phyloP scores from a whole-genome alignment of 192 early-diverging fungal species.

The Podila epicladia region DNA sequence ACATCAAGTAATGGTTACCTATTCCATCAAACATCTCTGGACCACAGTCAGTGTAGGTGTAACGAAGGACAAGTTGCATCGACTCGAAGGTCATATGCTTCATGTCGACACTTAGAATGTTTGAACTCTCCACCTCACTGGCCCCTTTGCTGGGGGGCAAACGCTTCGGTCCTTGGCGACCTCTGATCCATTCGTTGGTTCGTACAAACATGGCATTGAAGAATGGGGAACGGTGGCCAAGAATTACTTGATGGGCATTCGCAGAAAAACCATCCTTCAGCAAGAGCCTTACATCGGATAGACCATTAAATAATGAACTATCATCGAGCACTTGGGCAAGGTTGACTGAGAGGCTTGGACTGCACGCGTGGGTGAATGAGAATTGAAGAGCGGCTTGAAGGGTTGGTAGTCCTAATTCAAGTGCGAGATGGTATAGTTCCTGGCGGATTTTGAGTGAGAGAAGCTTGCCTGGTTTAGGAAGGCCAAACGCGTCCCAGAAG shows the following conservation, averaged over 20 bases:
- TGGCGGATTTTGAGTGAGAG: constrained; percentile 36
- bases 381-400: constrained; percentile 52
- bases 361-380: constrained; percentile 47
- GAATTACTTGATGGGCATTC: constrained; percentile 57
- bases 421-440: constrained; percentile 46
- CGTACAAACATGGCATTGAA: constrained; percentile 69
- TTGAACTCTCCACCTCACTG: neutral
- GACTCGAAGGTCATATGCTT: constrained; percentile 59
- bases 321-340: constrained; percentile 16
- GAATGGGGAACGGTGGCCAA: constrained; percentile 70
- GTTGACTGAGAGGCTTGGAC: constrained; percentile 32
- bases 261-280: constrained; percentile 44
- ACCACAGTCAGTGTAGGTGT: constrained; percentile 64
- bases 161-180: constrained; percentile 16
- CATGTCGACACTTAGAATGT: constrained; percentile 57
- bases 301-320: neutral
- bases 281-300: constrained; percentile 35
- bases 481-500: constrained; percentile 49
- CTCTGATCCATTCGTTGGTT: constrained; percentile 59
- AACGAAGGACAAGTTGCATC: constrained; percentile 61
- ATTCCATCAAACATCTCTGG: constrained; percentile 51
- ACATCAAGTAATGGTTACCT: constrained; percentile 4
- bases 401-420: constrained; percentile 44
- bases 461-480: constrained; percentile 18
- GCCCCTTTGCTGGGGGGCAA: neutral